Evolutionary conservation across 2,329 filamentous ascomycete species (phyloP).

Genomic region (Stenocarpella maydis): DNA sequence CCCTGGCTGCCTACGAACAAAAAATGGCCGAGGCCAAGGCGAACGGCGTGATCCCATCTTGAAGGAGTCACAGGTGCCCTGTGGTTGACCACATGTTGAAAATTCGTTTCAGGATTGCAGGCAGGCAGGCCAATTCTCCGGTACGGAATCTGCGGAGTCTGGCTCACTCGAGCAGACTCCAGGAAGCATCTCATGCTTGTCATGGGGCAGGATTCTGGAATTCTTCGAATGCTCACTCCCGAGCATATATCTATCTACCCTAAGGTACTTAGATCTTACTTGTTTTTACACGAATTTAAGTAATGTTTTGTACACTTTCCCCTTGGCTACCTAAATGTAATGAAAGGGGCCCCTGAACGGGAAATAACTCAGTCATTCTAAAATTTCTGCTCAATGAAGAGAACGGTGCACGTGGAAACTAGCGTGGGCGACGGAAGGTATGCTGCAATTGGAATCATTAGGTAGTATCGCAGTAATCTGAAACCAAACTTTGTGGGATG

Average conservation of each 20-base stretch:
- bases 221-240: not conserved
- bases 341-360: not conserved
- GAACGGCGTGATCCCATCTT: not conserved
- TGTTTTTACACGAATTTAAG: constrained; percentile 1
- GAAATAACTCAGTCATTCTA: no score
- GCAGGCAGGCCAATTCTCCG: not conserved
- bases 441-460: not conserved
- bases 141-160: not conserved
- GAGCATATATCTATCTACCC: not conserved
- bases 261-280: not conserved
- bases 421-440: no score
- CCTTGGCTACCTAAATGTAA: no score
- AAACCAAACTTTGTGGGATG: not conserved
- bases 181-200: not conserved
- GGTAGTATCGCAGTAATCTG: not conserved
- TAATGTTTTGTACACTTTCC: constrained; percentile 16
- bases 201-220: not conserved
- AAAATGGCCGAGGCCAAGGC: constrained; percentile 17
- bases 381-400: not conserved
- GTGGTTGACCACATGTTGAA: not conserved
- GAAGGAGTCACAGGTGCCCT: not conserved
- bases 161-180: not conserved
- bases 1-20: constrained; percentile 23
- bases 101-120: not conserved
- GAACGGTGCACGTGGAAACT: not conserved